Evolutionary conservation across 192 early-diverging fungal genomes (phyloP).

Genomic region (Podila epicladia): DNA sequence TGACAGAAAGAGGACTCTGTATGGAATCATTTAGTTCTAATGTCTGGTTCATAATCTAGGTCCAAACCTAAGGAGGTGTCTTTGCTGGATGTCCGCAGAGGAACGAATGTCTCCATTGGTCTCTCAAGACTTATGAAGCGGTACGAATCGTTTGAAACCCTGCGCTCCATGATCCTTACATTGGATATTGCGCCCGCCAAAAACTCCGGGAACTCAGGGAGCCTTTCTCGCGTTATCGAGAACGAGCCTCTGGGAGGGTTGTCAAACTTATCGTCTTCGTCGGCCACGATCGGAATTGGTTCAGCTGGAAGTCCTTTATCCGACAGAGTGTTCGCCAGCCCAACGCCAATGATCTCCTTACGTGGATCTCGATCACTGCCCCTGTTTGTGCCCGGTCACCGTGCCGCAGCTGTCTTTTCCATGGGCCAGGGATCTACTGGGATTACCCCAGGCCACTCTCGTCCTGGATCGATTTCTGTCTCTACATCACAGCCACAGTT

Average conservation of each 20-base stretch:
- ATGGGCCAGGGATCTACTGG: no score
- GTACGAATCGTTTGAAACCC: slow-evolving; percentile 36
- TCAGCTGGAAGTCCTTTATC: background rate
- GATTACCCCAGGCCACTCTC: no score
- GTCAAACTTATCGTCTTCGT: background rate
- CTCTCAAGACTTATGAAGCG: slow-evolving; percentile 39
- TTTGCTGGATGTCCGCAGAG: slow-evolving; percentile 29
- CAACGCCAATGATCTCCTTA: background rate
- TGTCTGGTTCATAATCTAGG: background rate
- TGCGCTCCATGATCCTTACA: slow-evolving; percentile 24
- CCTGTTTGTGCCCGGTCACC: background rate
- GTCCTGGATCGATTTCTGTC: no score
- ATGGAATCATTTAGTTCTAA: background rate
- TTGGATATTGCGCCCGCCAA: slow-evolving; percentile 12
- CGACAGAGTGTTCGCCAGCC: background rate
- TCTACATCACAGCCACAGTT: no score
- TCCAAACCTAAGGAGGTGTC: slow-evolving; percentile 38
- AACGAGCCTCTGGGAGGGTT: background rate
- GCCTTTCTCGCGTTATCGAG: background rate
- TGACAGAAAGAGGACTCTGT: no score
- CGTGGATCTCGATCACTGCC: background rate
- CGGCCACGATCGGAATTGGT: background rate
- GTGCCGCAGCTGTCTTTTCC: background rate
- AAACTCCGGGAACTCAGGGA: no score
- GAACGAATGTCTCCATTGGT: slow-evolving; percentile 47